Conservation (phyloP, 176 grass and related monocot species). For the Carex scoparia region DNA sequence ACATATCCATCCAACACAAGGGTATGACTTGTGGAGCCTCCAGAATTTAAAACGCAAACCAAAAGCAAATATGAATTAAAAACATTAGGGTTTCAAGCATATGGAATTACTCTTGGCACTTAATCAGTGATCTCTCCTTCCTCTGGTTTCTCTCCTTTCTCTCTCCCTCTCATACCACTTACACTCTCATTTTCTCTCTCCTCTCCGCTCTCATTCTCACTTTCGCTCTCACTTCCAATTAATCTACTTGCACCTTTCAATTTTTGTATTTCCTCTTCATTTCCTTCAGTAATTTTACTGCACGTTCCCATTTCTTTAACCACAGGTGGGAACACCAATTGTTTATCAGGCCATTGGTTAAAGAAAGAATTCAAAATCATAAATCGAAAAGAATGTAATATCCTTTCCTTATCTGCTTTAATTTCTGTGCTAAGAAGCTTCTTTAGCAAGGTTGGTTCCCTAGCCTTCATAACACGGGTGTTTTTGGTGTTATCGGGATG, state of each 20-base stretch:
- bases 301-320: constrained; percentile 46
- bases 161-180: background rate
- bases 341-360: constrained; percentile 39
- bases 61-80: constrained; percentile 21
- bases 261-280: constrained; percentile 24
- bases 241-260: constrained; percentile 7
- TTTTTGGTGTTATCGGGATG: constrained; percentile 8
- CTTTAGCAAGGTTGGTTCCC: constrained; percentile 70
- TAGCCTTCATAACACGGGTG: constrained; percentile 18
- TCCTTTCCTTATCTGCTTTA: constrained; percentile 64
- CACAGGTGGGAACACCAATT: constrained; percentile 48
- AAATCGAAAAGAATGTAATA: constrained; percentile 72
- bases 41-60: background rate
- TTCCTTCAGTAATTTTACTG: constrained; percentile 19
- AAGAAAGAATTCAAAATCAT: constrained; percentile 87
- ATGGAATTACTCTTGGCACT: background rate
- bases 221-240: background rate
- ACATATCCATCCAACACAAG: background rate
- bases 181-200: constrained; percentile 23
- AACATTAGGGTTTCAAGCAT: background rate
- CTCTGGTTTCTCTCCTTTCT: constrained; percentile 17
- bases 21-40: background rate
- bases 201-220: constrained; percentile 12
- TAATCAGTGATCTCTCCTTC: constrained; percentile 33
- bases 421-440: constrained; percentile 78